Conservation (phyloP, 805 yeast genomes). For the Ogataea polymorpha region DNA sequence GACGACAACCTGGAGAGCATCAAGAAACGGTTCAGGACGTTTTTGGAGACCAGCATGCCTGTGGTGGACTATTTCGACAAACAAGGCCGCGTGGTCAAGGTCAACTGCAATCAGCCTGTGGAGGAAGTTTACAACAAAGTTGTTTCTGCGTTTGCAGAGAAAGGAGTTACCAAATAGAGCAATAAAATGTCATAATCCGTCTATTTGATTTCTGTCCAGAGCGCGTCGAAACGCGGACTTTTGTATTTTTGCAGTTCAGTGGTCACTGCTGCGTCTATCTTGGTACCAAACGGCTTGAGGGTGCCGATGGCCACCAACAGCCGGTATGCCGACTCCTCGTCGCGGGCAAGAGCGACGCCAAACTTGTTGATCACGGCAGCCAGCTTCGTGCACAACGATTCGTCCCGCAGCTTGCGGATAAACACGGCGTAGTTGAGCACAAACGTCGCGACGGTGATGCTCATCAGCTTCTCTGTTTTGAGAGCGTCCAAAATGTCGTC, state of each 20-base stretch:
- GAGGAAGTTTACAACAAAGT: slow-evolving; percentile 75
- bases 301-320: slow-evolving; percentile 63
- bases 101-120: slow-evolving; percentile 76
- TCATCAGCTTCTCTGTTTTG: slow-evolving; percentile 28
- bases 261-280: slow-evolving; percentile 11
- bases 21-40: slow-evolving; percentile 82
- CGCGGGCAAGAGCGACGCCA: slow-evolving; percentile 23
- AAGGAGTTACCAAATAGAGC: slow-evolving; percentile 25
- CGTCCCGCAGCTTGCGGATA: slow-evolving; percentile 29
- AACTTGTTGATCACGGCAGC: slow-evolving; percentile 22
- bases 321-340: slow-evolving; percentile 70
- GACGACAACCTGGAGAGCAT: slow-evolving; percentile 93
- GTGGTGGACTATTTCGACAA: slow-evolving; percentile 81
- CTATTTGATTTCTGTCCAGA: slow-evolving; percentile 22
- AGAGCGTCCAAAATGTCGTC: slow-evolving; percentile 19
- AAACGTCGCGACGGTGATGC: slow-evolving; percentile 46
- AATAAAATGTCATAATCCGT: not conserved
- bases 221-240: slow-evolving; percentile 19
- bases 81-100: slow-evolving; percentile 71
- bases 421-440: slow-evolving; percentile 47
- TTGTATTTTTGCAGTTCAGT: slow-evolving; percentile 9
- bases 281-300: slow-evolving; percentile 26
- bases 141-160: slow-evolving; percentile 56
- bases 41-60: slow-evolving; percentile 87
- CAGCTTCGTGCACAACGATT: slow-evolving; percentile 28